These are phyloP conservation scores for Nelumbo lutea DNA, from an alignment of 164 flowering plant species.

Conservation along the genomic window DNA sequence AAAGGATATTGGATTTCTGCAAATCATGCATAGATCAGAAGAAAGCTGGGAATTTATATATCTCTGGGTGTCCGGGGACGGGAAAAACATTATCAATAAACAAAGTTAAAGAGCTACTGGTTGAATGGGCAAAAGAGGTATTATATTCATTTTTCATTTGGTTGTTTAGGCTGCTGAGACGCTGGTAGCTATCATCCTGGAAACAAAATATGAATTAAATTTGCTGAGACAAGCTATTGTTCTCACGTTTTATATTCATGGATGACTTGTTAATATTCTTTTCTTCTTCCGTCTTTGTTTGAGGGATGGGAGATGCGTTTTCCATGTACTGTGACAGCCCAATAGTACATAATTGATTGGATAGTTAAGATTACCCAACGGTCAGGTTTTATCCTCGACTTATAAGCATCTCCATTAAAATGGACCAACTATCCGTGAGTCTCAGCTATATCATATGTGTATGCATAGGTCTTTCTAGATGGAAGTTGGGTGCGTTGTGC, in stretches of 20 bases:
- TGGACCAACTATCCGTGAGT: too few relatives aligned
- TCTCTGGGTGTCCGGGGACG: constrained; percentile 92
- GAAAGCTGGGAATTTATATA: constrained; percentile 73
- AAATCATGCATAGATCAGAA: constrained; percentile 53
- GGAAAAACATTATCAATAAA: constrained; percentile 84
- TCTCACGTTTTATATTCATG: too few relatives aligned
- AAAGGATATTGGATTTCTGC: constrained; percentile 61
- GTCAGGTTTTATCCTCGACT: too few relatives aligned
- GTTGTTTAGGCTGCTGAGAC: not conserved
- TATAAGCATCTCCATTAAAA: too few relatives aligned
- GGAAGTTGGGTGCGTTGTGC: not conserved
- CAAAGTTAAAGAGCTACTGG: constrained; percentile 54
- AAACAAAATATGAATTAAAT: not conserved
- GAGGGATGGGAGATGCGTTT: too few relatives aligned
- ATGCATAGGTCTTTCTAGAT: not conserved
- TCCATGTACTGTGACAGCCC: too few relatives aligned
- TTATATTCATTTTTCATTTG: not conserved
- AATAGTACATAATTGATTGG: too few relatives aligned
- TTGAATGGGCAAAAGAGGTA: constrained; percentile 69
- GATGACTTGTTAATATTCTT: too few relatives aligned
- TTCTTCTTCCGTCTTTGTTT: too few relatives aligned
- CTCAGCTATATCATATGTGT: too few relatives aligned
- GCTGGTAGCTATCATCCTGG: not conserved
- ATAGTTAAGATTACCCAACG: too few relatives aligned
- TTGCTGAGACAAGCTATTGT: too few relatives aligned